Percentiles rank a stretch among this genome's conserved stretches.
phyloP scores from a whole-genome alignment of 1,284 basidiomycete genomes.

The Irpex sp. region DNA sequence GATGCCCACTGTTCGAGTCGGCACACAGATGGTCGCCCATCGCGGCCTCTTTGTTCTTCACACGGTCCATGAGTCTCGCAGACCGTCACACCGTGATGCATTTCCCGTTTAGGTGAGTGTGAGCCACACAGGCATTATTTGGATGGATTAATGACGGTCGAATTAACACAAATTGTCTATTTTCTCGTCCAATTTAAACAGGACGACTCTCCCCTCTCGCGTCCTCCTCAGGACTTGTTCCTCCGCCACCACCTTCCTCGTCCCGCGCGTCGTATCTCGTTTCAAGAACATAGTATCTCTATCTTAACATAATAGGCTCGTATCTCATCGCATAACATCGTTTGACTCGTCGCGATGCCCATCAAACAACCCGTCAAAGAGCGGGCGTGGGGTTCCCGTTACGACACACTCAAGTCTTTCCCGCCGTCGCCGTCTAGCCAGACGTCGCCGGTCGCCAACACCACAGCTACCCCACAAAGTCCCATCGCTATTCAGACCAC shows the following conservation, averaged over 20 bases:
- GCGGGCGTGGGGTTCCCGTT: constrained; percentile 61
- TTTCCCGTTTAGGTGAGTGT: not conserved
- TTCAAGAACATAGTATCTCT: not conserved
- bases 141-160: not conserved
- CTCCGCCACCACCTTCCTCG: constrained; percentile 3
- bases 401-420: constrained; percentile 43
- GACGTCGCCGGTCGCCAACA: constrained; percentile 16
- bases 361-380: constrained; percentile 16
- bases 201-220: not conserved
- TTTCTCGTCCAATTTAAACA: not conserved
- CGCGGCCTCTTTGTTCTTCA: not conserved
- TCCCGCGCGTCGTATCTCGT: not conserved
- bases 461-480: constrained; percentile 12
- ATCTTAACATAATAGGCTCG: constrained; percentile 1
- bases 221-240: constrained; percentile 4
- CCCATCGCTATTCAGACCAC: constrained; percentile 1
- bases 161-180: not conserved
- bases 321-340: constrained; percentile 1
- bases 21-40: not conserved
- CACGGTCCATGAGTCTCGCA: not conserved
- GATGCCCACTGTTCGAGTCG: not conserved
- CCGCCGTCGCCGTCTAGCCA: constrained; percentile 26
- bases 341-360: constrained; percentile 18
- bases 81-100: not conserved
- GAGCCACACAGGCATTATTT: not conserved